A percentile compares a stretch with the other conserved stretches of the same genome.
phyloP scores from a whole-genome alignment of 2,329 filamentous ascomycete species.

The Claviceps digitariae region DNA sequence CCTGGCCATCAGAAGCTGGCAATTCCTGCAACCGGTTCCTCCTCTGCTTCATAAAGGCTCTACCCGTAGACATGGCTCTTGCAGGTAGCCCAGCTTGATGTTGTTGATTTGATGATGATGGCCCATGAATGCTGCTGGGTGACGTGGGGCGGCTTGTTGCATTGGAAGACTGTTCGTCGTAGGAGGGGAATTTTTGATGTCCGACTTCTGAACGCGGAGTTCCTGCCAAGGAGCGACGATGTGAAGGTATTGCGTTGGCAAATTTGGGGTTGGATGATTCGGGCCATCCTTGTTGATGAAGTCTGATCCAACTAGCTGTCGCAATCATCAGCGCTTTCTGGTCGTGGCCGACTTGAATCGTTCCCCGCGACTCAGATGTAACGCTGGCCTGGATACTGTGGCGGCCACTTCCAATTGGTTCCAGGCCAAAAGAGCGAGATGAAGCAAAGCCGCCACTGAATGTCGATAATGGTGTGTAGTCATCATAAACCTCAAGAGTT shows the following conservation, averaged over 20 bases:
- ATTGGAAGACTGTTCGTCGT: conserved; percentile 4
- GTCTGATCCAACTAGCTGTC: conserved; percentile 24
- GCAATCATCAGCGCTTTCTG: conserved; percentile 24
- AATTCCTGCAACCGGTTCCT: conserved; percentile 6
- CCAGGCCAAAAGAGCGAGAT: conserved; percentile 20
- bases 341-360: conserved; percentile 17
- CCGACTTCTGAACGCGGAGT: conserved; percentile 1
- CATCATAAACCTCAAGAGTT: conserved; percentile 55
- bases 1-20: neutral
- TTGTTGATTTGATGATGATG: neutral
- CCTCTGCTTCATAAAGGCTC: conserved; percentile 14
- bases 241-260: conserved; percentile 11
- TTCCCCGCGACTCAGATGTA: conserved; percentile 16
- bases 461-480: conserved; percentile 44
- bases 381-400: conserved; percentile 10
- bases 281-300: conserved; percentile 24
- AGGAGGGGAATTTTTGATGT: conserved; percentile 8
- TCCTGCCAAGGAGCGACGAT: conserved; percentile 11
- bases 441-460: conserved; percentile 36
- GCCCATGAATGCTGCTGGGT: neutral
- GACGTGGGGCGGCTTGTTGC: conserved; percentile 1
- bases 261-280: conserved; percentile 17
- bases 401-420: conserved; percentile 7
- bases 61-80: conserved; percentile 13
- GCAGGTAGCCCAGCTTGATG: conserved; percentile 4